Base-by-base conservation (phyloP, 225 moss, liverwort and hornwort genomes). In the Polytrichum commune region DNA sequence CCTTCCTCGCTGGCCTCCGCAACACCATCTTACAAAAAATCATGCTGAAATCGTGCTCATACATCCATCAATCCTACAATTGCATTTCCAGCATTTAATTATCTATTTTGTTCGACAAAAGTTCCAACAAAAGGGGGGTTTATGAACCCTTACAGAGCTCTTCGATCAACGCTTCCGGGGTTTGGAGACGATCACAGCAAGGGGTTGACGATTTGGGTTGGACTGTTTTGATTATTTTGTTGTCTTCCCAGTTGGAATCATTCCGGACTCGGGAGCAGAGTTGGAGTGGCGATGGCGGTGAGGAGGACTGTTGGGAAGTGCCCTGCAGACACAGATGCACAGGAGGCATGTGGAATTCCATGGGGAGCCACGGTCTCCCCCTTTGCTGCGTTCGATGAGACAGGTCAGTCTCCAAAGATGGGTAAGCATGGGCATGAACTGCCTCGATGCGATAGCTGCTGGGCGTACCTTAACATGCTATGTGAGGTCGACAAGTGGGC, bases 361-460 rank as follows among this genome's bases (percentile, higher is more conserved):
- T 98, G 98, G 98, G 98, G 95, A 29, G 91, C 92, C 4, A 95
- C 93, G 8, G 71, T 95, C 63, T 83, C 73, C 16, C 98, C 98
- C 8, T 98, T 95, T 74, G 91, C 98, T 19, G 88, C 93, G 20
- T 69, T 72, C 28, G 93, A 98, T 67, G 98, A 98, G 86, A 78
- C 86, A 19, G 76, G 79, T 54, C 86, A 83, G 20, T 57, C 69
- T 13, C 93, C 98, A n/a, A 90, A 75, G 71, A 84, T 74, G 19
- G 93, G 98, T 54, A 73, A 79, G 66, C 91, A 80, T 61, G 98
- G 91, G 54, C 81, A 95, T 76, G 58, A 74, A 60, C 76, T 98
- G 67, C 89, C 95, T 35, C 91, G 98, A 38, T 98, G 98, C 74
- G 98, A 98, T 64, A 91, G 86, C 79, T 98, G 98, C 81, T 98